Evolutionary conservation across 176 grass and related monocot species (phyloP).

Genomic region (Bolboschoenus planiculmis): DNA sequence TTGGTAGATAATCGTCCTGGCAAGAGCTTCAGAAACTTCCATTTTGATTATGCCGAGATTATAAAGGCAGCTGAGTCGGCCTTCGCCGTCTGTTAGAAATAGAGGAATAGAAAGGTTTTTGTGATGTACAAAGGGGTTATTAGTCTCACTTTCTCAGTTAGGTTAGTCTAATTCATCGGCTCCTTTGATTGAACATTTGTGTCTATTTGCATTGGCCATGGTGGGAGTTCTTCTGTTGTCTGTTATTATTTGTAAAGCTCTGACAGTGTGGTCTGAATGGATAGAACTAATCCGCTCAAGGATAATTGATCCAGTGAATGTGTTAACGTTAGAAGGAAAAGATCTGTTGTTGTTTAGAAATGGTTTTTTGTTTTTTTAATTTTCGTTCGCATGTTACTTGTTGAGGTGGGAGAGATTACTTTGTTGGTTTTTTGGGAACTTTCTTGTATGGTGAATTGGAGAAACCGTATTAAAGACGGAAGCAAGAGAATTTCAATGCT

Average conservation of each 20-base stretch:
- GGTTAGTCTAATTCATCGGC: not conserved
- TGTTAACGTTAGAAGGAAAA: not conserved
- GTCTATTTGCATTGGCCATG: not conserved
- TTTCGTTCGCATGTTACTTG: not conserved
- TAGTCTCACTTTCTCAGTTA: not conserved
- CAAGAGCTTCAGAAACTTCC: constrained; percentile 85
- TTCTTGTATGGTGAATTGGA: too few relatives aligned
- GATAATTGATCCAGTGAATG: not conserved
- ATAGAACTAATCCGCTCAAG: not conserved
- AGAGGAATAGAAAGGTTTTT: not conserved
- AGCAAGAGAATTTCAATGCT: too few relatives aligned
- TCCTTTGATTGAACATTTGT: not conserved
- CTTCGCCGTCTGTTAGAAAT: constrained; percentile 22
- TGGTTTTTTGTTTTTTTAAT: not conserved
- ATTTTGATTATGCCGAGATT: constrained; percentile 57
- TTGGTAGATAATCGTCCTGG: constrained; percentile 55
- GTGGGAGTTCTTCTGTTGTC: not conserved
- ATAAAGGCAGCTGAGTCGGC: constrained; percentile 64
- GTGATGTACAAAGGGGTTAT: constrained; percentile 1
- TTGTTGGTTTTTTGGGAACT: not conserved
- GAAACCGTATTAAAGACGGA: too few relatives aligned
- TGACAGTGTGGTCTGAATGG: not conserved
- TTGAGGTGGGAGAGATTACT: not conserved
- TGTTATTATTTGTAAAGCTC: not conserved
- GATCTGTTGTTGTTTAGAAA: not conserved